Evolutionary conservation across 106 monocot genomes (phyloP).

Genomic region (Allium cepa): DNA sequence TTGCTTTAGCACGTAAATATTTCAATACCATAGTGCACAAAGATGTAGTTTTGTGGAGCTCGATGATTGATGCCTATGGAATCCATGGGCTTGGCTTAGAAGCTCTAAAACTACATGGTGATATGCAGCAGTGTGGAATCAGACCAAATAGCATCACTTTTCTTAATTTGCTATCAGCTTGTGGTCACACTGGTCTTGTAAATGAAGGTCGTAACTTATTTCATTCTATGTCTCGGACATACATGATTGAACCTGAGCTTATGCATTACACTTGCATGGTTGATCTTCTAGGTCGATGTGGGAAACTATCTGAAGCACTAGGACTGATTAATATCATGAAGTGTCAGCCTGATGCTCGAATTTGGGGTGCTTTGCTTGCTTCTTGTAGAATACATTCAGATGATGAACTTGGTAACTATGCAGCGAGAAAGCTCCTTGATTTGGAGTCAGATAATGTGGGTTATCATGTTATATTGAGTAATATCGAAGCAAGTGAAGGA

Average conservation of each 20-base stretch:
- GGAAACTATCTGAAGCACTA: conserved; percentile 38
- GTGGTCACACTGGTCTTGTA: conserved; percentile 33
- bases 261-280: conserved; percentile 58
- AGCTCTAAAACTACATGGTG: conserved; percentile 34
- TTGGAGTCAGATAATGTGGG: conserved; percentile 68
- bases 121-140: conserved; percentile 31
- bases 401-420: conserved; percentile 40
- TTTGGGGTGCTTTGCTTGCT: conserved; percentile 49
- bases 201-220: conserved; percentile 32
- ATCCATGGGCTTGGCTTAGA: conserved; percentile 35
- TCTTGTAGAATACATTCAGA: conserved; percentile 32
- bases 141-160: conserved; percentile 49
- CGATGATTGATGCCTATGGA: conserved; percentile 49
- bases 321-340: conserved; percentile 30
- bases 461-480: conserved; percentile 69
- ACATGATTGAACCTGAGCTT: conserved; percentile 25
- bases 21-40: conserved; percentile 28
- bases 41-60: conserved; percentile 54
- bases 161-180: conserved; percentile 9
- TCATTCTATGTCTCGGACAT: conserved; percentile 26
- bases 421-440: conserved; percentile 39
- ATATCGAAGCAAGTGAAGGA: conserved; percentile 51
- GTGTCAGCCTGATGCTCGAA: conserved; percentile 25
- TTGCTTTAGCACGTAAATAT: conserved; percentile 26
- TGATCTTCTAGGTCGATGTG: conserved; percentile 45